phyloP scores from a whole-genome alignment of 148 eudicot genomes.

The Fallopia convolvulus region DNA sequence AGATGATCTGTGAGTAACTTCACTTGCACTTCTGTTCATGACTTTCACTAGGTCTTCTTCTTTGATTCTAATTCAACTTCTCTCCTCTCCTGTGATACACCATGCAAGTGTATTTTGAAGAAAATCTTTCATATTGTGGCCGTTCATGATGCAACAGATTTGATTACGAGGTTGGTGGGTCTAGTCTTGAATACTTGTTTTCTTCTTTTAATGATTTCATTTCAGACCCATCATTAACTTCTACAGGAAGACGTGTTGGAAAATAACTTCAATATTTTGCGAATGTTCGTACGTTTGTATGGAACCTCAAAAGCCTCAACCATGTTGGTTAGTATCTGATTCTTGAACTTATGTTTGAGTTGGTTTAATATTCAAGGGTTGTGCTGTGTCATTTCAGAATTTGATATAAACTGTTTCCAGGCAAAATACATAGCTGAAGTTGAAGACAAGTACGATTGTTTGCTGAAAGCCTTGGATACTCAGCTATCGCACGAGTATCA shows the following conservation, averaged over 20 bases:
- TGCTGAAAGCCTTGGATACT: conserved; percentile 59
- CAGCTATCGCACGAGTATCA: conserved; percentile 45
- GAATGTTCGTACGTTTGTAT: conserved; percentile 75
- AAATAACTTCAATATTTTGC: conserved; percentile 82
- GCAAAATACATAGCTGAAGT: conserved; percentile 70
- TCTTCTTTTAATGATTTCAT: neutral
- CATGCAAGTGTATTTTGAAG: conserved; percentile 8
- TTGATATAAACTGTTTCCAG: conserved; percentile 25
- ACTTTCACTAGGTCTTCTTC: neutral
- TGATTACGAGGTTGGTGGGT: conserved; percentile 82
- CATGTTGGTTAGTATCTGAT: conserved; percentile 52
- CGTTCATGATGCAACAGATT: conserved; percentile 43
- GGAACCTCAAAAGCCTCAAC: conserved; percentile 67
- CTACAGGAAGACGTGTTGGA: conserved; percentile 79
- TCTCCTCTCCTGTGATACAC: conserved; percentile 10
- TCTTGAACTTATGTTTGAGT: neutral
- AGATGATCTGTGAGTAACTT: conserved; percentile 80
- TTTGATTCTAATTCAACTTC: conserved; percentile 7
- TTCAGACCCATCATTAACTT: conserved; percentile 6
- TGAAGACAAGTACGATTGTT: conserved; percentile 59
- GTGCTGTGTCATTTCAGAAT: neutral
- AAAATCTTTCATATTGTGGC: neutral
- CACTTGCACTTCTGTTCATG: conserved; percentile 10
- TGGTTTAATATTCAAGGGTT: neutral
- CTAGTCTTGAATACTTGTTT: neutral